phyloP scores from a whole-genome alignment of 768 basidiomycete species.

The Trichaptum fuscoviolaceum region DNA sequence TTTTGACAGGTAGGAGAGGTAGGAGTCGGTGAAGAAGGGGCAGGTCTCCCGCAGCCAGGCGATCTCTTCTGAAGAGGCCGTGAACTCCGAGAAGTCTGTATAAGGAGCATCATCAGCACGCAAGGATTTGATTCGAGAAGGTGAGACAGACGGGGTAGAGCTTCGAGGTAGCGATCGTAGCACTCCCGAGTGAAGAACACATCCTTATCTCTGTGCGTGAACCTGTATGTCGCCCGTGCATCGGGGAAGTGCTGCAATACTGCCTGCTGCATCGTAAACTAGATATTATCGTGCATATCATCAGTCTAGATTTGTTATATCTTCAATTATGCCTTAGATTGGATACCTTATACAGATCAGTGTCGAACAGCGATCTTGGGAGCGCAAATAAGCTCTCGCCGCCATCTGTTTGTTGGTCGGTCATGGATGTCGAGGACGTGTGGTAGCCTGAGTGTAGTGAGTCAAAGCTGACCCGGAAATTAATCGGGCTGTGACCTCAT shows the following conservation, averaged over 20 bases:
- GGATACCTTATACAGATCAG: constrained; percentile 92
- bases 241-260: constrained; percentile 74
- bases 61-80: constrained; percentile 55
- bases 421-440: background rate
- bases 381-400: background rate
- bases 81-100: constrained; percentile 64
- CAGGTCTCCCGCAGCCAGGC: constrained; percentile 62
- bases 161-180: constrained; percentile 51
- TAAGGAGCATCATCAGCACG: background rate
- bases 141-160: constrained; percentile 46
- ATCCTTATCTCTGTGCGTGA: constrained; percentile 69
- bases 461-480: background rate
- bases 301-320: background rate
- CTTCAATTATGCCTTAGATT: constrained; percentile 7
- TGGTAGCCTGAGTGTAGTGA: background rate
- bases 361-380: constrained; percentile 72
- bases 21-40: constrained; percentile 65
- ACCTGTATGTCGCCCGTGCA: constrained; percentile 64
- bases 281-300: constrained; percentile 3
- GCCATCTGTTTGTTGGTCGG: background rate
- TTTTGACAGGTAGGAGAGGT: constrained; percentile 68
- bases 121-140: constrained; percentile 1
- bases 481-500: too few species aligned
- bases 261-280: constrained; percentile 97
- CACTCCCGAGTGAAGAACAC: constrained; percentile 63